Evolutionary conservation across 164 flowering plant genomes (phyloP).

Genomic region (Cinnamomum chago): DNA sequence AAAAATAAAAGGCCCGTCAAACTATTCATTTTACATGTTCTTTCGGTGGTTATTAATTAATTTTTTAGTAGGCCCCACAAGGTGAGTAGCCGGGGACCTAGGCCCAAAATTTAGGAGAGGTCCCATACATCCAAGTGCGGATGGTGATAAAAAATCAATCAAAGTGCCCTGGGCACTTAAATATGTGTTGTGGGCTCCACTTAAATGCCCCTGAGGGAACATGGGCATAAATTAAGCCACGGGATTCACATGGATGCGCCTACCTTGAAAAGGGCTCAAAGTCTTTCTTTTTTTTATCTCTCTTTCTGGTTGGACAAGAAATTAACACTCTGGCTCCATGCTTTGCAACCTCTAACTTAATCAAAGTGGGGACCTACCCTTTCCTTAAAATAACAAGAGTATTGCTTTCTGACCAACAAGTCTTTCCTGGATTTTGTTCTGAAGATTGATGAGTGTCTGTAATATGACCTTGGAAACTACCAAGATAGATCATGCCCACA

Average conservation of each 20-base stretch:
- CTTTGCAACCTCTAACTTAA: background rate
- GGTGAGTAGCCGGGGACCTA: too few relatives aligned
- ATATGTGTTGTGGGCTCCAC: background rate
- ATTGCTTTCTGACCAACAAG: conserved; percentile 16
- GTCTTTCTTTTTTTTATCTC: too few relatives aligned
- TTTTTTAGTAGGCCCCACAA: too few relatives aligned
- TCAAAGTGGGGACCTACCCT: conserved; percentile 1
- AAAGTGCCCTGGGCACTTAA: background rate
- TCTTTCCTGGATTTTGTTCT: conserved; percentile 17
- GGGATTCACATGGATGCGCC: background rate
- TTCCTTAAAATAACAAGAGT: background rate
- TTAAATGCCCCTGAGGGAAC: background rate
- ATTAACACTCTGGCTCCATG: background rate
- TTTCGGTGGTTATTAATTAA: too few relatives aligned
- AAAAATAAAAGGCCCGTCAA: too few relatives aligned
- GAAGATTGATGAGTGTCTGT: conserved; percentile 27
- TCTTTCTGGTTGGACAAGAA: background rate
- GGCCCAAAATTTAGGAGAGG: too few relatives aligned
- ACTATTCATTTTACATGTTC: too few relatives aligned
- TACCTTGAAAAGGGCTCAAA: background rate
- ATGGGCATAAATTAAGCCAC: background rate
- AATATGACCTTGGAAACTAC: conserved; percentile 43
- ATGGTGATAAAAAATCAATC: too few relatives aligned
- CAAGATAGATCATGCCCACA: conserved; percentile 28
- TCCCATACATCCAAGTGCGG: too few relatives aligned